Percentiles rank a stretch among this genome's conserved stretches.
phyloP scores from a whole-genome alignment of 73 alveolate species.

The Paramecium sexaurelia region DNA sequence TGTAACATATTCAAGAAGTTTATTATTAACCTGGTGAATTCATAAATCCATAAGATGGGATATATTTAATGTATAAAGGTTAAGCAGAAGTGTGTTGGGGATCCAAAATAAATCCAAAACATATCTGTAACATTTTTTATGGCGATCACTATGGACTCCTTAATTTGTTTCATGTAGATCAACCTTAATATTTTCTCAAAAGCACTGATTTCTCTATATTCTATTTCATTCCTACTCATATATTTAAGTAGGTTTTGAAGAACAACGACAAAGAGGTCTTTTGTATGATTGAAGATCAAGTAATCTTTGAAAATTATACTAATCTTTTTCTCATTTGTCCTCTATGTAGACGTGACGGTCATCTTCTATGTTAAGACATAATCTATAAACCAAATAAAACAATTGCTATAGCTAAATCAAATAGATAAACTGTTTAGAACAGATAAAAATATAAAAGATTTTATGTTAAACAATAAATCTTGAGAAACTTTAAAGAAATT shows the following conservation, averaged over 20 bases:
- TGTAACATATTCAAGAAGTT: neutral
- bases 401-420: constrained; percentile 14
- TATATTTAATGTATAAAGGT: constrained; percentile 1
- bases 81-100: neutral
- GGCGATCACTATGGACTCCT: constrained; percentile 13
- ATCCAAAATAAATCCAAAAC: neutral
- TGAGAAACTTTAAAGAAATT: neutral
- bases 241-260: neutral
- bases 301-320: neutral
- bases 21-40: constrained; percentile 20
- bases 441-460: neutral
- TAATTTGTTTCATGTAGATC: neutral
- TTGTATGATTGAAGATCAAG: constrained; percentile 10
- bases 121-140: neutral
- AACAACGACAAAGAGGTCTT: neutral
- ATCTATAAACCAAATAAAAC: neutral
- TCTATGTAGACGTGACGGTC: constrained; percentile 24
- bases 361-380: neutral
- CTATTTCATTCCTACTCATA: neutral
- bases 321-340: neutral
- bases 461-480: neutral
- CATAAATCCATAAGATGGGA: neutral
- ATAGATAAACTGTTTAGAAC: neutral
- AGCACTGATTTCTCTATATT: neutral
- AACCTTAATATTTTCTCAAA: neutral